Conservation (phyloP, 805 yeast species). For the Spencermartinsiella europaea region DNA sequence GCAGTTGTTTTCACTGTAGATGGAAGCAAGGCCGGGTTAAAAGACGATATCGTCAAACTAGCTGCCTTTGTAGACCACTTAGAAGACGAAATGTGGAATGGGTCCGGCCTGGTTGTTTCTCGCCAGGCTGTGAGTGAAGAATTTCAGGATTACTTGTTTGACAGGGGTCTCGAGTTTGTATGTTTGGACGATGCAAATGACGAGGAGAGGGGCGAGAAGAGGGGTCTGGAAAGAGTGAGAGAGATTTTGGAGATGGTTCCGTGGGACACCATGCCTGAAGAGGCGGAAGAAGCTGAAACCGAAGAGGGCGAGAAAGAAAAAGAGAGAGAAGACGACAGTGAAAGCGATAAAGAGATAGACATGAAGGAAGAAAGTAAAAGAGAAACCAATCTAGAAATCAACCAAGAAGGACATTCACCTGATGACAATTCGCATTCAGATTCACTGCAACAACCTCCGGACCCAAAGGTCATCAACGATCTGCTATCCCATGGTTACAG, state of each 20-base stretch:
- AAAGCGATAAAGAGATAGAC: conserved; percentile 3
- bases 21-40: conserved; percentile 8
- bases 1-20: conserved; percentile 33
- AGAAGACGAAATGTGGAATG: conserved; percentile 25
- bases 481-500: not conserved
- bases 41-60: conserved; percentile 14
- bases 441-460: too few species aligned
- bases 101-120: conserved; percentile 24
- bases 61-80: conserved; percentile 19
- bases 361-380: conserved; percentile 2
- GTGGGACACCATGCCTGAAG: conserved; percentile 19
- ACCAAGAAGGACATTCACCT: too few species aligned
- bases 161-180: conserved; percentile 27
- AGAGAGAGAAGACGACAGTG: conserved; percentile 1
- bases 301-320: conserved; percentile 9
- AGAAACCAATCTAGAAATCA: too few species aligned
- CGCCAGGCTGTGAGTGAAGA: conserved; percentile 11
- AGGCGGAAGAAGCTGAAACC: too few species aligned
- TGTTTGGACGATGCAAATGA: conserved; percentile 13
- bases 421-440: too few species aligned
- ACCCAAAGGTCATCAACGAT: not conserved
- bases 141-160: conserved; percentile 19
- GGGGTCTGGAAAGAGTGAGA: conserved; percentile 26
- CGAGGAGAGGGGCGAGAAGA: conserved; percentile 18
- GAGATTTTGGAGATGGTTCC: conserved; percentile 26